phyloP scores from a whole-genome alignment of 768 basidiomycete genomes.

The Termitomyces sp. region DNA sequence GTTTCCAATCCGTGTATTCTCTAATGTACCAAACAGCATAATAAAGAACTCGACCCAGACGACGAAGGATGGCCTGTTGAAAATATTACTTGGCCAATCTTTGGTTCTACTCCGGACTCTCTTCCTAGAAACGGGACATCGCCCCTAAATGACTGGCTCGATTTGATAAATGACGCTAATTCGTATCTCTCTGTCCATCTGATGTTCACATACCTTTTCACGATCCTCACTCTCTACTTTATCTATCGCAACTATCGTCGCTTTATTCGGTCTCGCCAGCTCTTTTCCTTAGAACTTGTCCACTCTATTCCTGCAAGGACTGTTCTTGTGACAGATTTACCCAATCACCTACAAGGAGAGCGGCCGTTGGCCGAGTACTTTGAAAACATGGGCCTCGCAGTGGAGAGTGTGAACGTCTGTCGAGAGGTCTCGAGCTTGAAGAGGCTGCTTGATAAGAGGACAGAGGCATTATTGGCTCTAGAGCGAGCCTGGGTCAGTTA shows the following conservation, averaged over 20 bases:
- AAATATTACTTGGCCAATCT: conserved; percentile 40
- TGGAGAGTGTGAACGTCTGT: conserved; percentile 90
- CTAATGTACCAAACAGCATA: conserved; percentile 42
- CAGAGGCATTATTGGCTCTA: conserved; percentile 69
- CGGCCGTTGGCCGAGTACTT: conserved; percentile 88
- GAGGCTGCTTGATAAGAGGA: conserved; percentile 69
- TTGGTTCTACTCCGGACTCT: conserved; percentile 16
- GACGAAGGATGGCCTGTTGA: conserved; percentile 37
- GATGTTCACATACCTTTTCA: conserved; percentile 92
- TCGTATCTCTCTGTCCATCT: conserved; percentile 87
- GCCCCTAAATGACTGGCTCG: conserved; percentile 63
- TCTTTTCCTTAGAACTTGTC: conserved; percentile 91
- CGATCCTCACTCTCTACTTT: conserved; percentile 77
- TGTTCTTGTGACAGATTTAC: conserved; percentile 81
- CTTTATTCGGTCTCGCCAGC: conserved; percentile 85
- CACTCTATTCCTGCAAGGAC: conserved; percentile 94
- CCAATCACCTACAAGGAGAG: conserved; percentile 80
- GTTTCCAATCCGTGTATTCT: conserved; percentile 3
- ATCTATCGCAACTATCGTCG: conserved; percentile 86
- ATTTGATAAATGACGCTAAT: conserved; percentile 86
- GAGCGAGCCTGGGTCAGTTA: conserved; percentile 87
- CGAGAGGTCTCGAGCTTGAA: conserved; percentile 76
- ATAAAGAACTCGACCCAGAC: conserved; percentile 62
- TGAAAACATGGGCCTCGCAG: conserved; percentile 78
- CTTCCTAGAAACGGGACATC: conserved; percentile 26